Base-by-base conservation (phyloP, 2,329 filamentous ascomycete species). In the Hypoxylon sp. region DNA sequence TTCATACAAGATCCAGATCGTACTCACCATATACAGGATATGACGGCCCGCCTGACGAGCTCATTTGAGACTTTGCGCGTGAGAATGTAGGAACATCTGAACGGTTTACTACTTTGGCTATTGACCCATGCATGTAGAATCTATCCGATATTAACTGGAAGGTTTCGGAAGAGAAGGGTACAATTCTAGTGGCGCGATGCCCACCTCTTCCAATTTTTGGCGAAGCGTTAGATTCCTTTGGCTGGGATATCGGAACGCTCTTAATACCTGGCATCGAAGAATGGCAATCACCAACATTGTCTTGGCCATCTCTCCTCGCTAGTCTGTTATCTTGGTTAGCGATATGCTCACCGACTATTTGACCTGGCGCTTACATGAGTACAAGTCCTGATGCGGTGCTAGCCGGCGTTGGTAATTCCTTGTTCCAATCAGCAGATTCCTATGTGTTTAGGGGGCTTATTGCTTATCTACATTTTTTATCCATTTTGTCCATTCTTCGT, bases 71-170 rank as follows among this genome's bases (percentile, higher is more conserved):
- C 9, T 54, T 29, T 5, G 53, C 52, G 3, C 40, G 29, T 5
- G 59, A 62, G 47, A 67, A 63, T 1, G 54, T 26, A 1, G 64
- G 64, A 5, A 62, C 48, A 34, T 67, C 62, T 15, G 61, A 49
- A 3, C 61, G 53, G 27, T 52, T 66, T 9, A 67, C 40, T 7
- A 61, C 52, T 12, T 51, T 43, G 1, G 56, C 57, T 23, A 65
- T 62, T 2, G 61, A 67, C 3, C 51, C 43, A 30, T 67, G 63
- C 1, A 58, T 42, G 31, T 30, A 57, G 7, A 67, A 57, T 7
- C 16, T 43, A 2, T 51, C 7, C 3, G 60, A 48, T 16, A 66
- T 58, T 5, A 15, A 30, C 8, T 23, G 34, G 16, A 66, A 66
- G 0, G 46, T 59, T 0, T 31, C 7, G 2, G 29, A 2, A 2